Evolutionary conservation across 2,329 filamentous ascomycete genomes (phyloP), one percentile per base, ranked within the genome.

Genomic region (Aspergillus felis): DNA sequence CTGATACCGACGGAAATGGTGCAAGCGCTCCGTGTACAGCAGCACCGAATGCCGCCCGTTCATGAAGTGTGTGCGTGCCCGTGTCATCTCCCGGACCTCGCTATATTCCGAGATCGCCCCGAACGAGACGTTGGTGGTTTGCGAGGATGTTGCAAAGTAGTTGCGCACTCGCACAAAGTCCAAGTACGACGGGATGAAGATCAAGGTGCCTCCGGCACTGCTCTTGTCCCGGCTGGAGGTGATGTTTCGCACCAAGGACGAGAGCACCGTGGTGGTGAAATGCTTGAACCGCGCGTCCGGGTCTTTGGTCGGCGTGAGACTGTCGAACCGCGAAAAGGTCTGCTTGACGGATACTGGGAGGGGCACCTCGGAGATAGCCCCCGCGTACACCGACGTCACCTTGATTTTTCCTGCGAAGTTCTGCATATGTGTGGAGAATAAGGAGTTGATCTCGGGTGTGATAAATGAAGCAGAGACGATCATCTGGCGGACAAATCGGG

Each of bases 111-210:
- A 92, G 41, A 99, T 88, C 32, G 87, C 85, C 54, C 91, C 92
- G 71, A 97, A 95, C 0, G 87, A 80, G 59, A 87, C 74, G 59
- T 85, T 79, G 27, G 77, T 75, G 3, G 82, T 83, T 50, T 79
- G 76, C 1, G 78, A 68, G 0, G 87, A 87, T 29, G 87, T 92
- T 53, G 92, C 87, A 68, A 99, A 92, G 76, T 92, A 90, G 78
- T 97, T 99, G 54, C 94, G 87, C 58, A 99, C 83, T 46, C 92
- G 89, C 47, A 97, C 89, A 72, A 97, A 97, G 77, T 99, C 94
- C 58, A 97, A 87, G 75, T 97, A 97, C 0, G 89, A 92, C 0
- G 94, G 92, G 51, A 97, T 87, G 77, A 96, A 97, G 68, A 99
- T 81, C 17, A 99, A 79, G 0, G 90, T 90, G 35, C 94, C 92